Evolutionary conservation across 306 rosid genomes (phyloP).

Genomic region (Malus asiatica): DNA sequence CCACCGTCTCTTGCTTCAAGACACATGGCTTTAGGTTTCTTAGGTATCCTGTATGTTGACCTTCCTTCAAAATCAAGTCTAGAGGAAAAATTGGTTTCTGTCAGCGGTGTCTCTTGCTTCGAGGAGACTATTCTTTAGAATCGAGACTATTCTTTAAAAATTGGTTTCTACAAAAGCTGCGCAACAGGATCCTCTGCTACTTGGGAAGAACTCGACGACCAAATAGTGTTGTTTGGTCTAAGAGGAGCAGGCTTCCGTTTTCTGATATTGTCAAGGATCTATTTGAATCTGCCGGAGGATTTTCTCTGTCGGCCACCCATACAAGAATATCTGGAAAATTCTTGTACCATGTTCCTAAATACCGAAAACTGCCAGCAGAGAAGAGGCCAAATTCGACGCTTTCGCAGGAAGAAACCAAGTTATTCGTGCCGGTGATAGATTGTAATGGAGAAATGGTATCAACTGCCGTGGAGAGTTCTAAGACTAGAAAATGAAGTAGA

Average conservation of each 20-base stretch:
- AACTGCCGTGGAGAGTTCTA: background rate
- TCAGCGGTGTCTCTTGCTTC: too few species aligned
- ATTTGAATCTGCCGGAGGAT: slow-evolving; percentile 25
- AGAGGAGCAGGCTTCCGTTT: slow-evolving; percentile 14
- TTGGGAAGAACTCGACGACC: slow-evolving; percentile 26
- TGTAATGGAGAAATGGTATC: background rate
- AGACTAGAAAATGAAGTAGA: background rate
- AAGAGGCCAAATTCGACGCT: slow-evolving; percentile 22
- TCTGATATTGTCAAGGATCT: slow-evolving; percentile 23
- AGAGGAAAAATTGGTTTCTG: too few species aligned
- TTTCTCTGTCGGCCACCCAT: slow-evolving; percentile 50
- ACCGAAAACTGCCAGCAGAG: slow-evolving; percentile 1
- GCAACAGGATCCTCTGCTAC: slow-evolving; percentile 15
- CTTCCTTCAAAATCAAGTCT: too few species aligned
- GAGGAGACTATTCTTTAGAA: too few species aligned
- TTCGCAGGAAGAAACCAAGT: background rate
- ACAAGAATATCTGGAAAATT: slow-evolving; percentile 11
- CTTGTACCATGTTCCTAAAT: slow-evolving; percentile 16
- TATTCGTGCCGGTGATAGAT: background rate
- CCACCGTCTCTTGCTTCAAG: too few species aligned
- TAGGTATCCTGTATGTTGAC: too few species aligned
- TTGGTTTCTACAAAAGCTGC: slow-evolving; percentile 24
- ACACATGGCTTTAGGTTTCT: too few species aligned
- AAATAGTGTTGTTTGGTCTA: slow-evolving; percentile 1
- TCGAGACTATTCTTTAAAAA: too few species aligned